Base-by-base conservation (phyloP, 1,284 basidiomycete species). In the Ganoderma leucocontextum region DNA sequence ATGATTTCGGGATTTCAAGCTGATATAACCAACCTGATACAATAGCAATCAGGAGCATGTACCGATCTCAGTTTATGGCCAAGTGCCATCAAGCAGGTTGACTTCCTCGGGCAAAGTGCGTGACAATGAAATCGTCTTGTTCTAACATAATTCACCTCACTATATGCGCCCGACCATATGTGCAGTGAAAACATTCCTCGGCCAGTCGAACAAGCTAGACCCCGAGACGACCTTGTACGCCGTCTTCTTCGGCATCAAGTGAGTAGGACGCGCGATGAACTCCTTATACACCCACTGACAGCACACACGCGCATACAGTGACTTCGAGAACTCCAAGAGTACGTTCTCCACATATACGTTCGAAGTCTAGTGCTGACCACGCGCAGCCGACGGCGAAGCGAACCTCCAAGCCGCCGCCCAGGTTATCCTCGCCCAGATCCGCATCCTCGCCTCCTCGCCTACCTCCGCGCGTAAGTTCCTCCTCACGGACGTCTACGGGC, bases 231-330 rank as follows among this genome's bases (percentile, higher is more conserved):
- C 81, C 8, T 71, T 82, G 1, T 82, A 80, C 59, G 75, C 75
- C 8, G 72, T 80, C 19, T 81, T 80, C 75, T 82, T 82, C 60
- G 81, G 80, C 4, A 82, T 82, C 67, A 82, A 82, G 79, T 80
- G 64, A 49, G 78, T 73, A 6, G 15, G 4, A 35, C 25, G 17
- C 38, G n/a, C 25, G 52, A 39, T 25, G 29, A 29, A 25, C 12
- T 29, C 52, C 4, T 29, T 13, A 17, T 5, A 25, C 25, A 5
- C 15, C 33, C 15, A 19, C 15, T 55, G 29, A 55, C 52, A 35
- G 13, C 22, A 35, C 33, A 55, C 10, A 55, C 13, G 15, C 52
- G 29, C 15, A 55, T 33, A 25, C 60, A 80, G 79, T 55, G 78
- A 79, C 66, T 79, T 75, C 64, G 71, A 72, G 5, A 77, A 77